phyloP scores from a whole-genome alignment of 2,329 filamentous ascomycete genomes.

The Macroventuria anomochaeta region DNA sequence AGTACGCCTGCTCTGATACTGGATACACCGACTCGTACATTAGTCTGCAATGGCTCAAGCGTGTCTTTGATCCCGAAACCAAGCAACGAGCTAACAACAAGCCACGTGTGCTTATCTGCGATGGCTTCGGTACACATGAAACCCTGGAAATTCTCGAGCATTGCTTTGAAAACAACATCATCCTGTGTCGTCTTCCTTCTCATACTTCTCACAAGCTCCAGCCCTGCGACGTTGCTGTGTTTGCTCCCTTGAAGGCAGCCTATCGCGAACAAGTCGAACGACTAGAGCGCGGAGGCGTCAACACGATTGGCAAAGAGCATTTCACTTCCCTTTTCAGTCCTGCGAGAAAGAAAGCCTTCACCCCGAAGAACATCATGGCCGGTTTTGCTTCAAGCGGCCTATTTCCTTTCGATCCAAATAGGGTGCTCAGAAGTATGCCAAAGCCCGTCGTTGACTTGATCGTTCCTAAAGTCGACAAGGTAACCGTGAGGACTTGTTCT shows the following conservation, averaged over 20 bases:
- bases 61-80: no score
- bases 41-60: no score
- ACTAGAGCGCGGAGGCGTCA: conserved; percentile 18
- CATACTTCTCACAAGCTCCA: conserved; percentile 23
- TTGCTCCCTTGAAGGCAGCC: conserved; percentile 19
- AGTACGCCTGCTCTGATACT: no score
- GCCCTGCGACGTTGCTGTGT: conserved; percentile 16
- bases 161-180: conserved; percentile 40
- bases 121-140: conserved; percentile 47
- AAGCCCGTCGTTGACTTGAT: conserved; percentile 26
- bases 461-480: conserved; percentile 8
- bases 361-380: conserved; percentile 33
- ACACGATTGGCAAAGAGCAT: conserved; percentile 19
- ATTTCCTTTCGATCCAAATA: conserved; percentile 33
- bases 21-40: no score
- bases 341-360: conserved; percentile 26
- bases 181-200: conserved; percentile 15
- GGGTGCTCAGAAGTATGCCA: conserved; percentile 35
- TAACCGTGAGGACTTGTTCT: not conserved
- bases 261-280: conserved; percentile 21
- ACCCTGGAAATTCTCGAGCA: conserved; percentile 43
- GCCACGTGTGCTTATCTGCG: conserved; percentile 11
- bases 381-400: conserved; percentile 29
- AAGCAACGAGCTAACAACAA: conserved; percentile 35
- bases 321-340: conserved; percentile 26